Conservation (phyloP, 2,329 filamentous ascomycete species). For the Nothophoma quercina region DNA sequence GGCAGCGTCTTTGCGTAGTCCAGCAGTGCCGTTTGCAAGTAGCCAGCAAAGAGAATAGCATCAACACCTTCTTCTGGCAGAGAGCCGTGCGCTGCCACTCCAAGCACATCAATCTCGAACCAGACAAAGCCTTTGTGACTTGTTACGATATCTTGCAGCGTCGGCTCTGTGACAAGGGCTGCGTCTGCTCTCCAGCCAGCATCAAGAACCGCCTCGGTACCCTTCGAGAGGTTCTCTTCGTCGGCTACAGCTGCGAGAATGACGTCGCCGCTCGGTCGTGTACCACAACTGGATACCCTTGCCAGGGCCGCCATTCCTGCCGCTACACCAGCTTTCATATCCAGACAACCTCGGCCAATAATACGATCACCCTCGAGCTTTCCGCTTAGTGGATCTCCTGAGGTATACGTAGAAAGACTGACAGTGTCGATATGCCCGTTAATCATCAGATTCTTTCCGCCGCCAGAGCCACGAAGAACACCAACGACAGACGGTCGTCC, state of each 20-base stretch:
- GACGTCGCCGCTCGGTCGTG: conserved; percentile 56
- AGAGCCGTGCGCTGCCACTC: conserved; percentile 56
- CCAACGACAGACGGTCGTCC: conserved; percentile 62
- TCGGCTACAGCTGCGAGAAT: conserved; percentile 63
- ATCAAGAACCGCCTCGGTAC: conserved; percentile 59
- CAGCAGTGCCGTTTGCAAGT: conserved; percentile 57
- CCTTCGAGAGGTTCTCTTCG: conserved; percentile 61
- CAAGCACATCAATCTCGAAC: conserved; percentile 53
- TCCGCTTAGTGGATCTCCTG: conserved; percentile 55
- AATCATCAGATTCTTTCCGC: conserved; percentile 59
- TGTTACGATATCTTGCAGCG: conserved; percentile 51
- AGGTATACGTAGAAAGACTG: conserved; percentile 56
- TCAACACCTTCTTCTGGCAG: conserved; percentile 53
- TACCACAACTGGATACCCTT: conserved; percentile 30
- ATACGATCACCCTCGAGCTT: conserved; percentile 22
- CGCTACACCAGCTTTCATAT: conserved; percentile 63
- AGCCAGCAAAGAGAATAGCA: conserved; percentile 54
- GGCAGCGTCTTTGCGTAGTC: conserved; percentile 53
- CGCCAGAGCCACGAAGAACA: conserved; percentile 56
- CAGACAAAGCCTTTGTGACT: conserved; percentile 62
- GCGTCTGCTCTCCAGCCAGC: conserved; percentile 63
- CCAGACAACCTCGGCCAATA: conserved; percentile 56
- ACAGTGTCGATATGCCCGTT: conserved; percentile 65
- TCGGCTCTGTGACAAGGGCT: conserved; percentile 61
- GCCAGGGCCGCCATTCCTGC: conserved; percentile 54